phyloP scores from a whole-genome alignment of 2,329 filamentous ascomycete species.

The Metarhizium rileyi region DNA sequence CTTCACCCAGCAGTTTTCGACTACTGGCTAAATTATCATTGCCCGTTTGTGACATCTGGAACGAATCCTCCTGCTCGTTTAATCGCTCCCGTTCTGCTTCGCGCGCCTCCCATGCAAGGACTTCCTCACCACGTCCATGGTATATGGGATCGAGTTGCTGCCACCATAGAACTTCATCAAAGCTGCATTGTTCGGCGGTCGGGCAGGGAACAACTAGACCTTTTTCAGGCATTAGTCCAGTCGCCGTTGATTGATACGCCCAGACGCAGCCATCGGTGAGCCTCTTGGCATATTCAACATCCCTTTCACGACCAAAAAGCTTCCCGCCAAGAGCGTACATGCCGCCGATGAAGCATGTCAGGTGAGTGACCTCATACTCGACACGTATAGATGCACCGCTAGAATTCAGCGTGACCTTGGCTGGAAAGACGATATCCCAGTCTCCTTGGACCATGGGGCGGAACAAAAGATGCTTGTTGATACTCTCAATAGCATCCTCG shows the following conservation, averaged over 20 bases:
- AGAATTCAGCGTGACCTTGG: slow-evolving; percentile 40
- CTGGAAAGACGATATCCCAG: slow-evolving; percentile 65
- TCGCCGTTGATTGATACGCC: slow-evolving; percentile 42
- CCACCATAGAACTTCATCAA: slow-evolving; percentile 39
- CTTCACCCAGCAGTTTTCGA: not conserved
- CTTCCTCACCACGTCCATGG: slow-evolving; percentile 30
- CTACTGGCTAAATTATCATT: not conserved
- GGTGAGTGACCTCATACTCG: slow-evolving; percentile 52
- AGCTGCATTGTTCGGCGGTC: slow-evolving; percentile 36
- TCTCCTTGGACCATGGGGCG: slow-evolving; percentile 62
- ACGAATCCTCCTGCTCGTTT: slow-evolving; percentile 9
- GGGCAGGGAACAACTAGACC: slow-evolving; percentile 37
- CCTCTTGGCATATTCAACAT: slow-evolving; percentile 36
- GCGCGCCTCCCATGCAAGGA: slow-evolving; percentile 35
- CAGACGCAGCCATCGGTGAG: slow-evolving; percentile 46
- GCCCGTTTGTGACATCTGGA: not conserved
- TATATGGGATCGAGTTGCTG: slow-evolving; percentile 37
- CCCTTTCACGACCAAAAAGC: slow-evolving; percentile 36
- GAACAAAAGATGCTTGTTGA: slow-evolving; percentile 66
- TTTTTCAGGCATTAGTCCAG: slow-evolving; percentile 54
- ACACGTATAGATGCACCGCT: slow-evolving; percentile 26
- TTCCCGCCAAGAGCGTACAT: slow-evolving; percentile 54
- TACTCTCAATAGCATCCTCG: slow-evolving; percentile 53
- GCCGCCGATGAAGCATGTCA: slow-evolving; percentile 59
- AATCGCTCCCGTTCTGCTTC: slow-evolving; percentile 24